Evolutionary conservation across 306 rosid genomes (phyloP).

Genomic region (Canavalia gladiata): DNA sequence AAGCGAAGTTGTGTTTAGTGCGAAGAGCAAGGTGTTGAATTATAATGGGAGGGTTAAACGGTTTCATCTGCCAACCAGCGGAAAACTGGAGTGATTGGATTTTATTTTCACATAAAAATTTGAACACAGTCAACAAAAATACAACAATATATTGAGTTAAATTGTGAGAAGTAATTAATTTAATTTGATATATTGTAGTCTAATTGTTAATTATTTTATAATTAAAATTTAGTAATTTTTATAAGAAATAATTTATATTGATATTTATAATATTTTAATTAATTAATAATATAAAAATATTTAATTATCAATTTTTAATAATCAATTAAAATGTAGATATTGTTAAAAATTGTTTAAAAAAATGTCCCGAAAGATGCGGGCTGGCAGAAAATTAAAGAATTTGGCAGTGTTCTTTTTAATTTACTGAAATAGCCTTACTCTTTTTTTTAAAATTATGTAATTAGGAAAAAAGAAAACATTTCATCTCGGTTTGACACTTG

Average conservation of each 20-base stretch:
- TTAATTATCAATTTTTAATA: no score
- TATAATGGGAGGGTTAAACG: constrained; percentile 52
- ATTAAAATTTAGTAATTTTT: background rate
- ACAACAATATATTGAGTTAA: background rate
- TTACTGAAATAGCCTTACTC: constrained; percentile 49
- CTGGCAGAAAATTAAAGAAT: constrained; percentile 55
- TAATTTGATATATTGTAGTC: no score
- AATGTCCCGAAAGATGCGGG: constrained; percentile 83
- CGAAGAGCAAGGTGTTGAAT: constrained; percentile 48
- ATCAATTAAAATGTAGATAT: no score
- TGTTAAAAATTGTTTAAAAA: constrained; percentile 52
- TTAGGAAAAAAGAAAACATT: no score
- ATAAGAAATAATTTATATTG: background rate
- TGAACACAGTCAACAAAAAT: background rate
- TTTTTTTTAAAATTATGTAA: background rate
- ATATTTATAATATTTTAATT: no score
- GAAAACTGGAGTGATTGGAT: constrained; percentile 37
- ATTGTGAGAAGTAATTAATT: no score
- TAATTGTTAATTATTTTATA: no score
- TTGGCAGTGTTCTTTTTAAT: constrained; percentile 40
- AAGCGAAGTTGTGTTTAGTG: background rate
- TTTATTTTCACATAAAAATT: background rate
- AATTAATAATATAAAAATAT: no score
- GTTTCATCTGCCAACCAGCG: constrained; percentile 61
- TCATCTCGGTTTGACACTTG: constrained; percentile 3